Percentiles rank a stretch among this genome's conserved stretches.
These are phyloP conservation scores for Russula sp. DNA, from an alignment of 768 basidiomycete genomes.

Conservation along the genomic window DNA sequence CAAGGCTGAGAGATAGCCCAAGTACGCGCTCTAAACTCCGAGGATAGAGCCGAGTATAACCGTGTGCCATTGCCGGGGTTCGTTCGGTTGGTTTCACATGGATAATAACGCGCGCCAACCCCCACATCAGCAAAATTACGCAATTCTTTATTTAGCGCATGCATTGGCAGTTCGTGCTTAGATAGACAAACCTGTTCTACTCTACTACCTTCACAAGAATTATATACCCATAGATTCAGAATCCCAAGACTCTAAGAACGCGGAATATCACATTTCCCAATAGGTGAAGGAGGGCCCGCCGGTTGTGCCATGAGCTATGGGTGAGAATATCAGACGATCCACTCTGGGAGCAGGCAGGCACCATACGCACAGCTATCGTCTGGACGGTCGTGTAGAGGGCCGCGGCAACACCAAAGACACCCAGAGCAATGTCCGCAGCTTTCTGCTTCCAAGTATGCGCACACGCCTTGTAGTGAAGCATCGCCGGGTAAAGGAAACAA, in stretches of 20 bases:
- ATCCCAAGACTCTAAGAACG: not conserved
- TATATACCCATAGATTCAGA: not conserved
- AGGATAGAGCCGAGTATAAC: no score
- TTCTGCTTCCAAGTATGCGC: conserved; percentile 65
- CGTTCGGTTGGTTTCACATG: not conserved
- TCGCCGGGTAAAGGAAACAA: conserved; percentile 89
- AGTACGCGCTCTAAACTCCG: no score
- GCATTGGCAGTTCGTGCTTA: no score
- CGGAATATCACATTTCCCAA: conserved; percentile 9
- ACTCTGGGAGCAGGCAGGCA: not conserved
- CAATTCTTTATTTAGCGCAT: not conserved
- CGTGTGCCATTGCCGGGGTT: not conserved
- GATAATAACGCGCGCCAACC: not conserved
- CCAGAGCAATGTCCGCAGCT: conserved; percentile 59
- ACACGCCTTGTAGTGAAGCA: conserved; percentile 87
- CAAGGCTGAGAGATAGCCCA: not conserved
- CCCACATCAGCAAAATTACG: not conserved
- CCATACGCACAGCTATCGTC: conserved; percentile 54
- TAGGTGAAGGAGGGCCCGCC: conserved; percentile 2
- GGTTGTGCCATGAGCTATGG: conserved; percentile 18
- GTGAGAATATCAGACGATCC: not conserved
- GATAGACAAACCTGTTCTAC: not conserved
- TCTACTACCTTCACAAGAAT: not conserved
- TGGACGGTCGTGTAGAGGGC: conserved; percentile 75
- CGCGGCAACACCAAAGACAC: conserved; percentile 65